Conservation (phyloP, 768 basidiomycete genomes). For the Sarcodon aspratus region DNA sequence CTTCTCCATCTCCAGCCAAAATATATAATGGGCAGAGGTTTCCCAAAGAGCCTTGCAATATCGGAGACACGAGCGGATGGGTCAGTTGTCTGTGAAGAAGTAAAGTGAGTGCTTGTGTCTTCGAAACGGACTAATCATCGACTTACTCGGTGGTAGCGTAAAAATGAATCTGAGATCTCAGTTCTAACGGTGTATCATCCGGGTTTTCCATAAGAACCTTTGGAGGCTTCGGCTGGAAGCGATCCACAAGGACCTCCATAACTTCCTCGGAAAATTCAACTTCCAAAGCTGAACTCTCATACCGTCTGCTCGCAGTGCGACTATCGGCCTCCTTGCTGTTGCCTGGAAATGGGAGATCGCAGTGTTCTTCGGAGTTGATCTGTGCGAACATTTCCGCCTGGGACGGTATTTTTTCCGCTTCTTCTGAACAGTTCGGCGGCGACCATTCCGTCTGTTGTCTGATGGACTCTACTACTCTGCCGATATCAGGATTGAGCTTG, state of each 20-base stretch:
- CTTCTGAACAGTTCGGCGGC: constrained; percentile 9
- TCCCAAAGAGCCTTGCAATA: constrained; percentile 60
- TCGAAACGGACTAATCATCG: background rate
- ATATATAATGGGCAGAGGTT: constrained; percentile 71
- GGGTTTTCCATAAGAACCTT: constrained; percentile 43
- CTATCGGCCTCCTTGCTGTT: no score
- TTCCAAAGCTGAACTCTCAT: background rate
- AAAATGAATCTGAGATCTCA: constrained; percentile 61
- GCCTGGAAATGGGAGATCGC: background rate
- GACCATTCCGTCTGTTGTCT: constrained; percentile 1
- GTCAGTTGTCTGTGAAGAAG: constrained; percentile 33
- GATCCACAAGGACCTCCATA: constrained; percentile 9
- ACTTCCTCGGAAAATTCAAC: constrained; percentile 3
- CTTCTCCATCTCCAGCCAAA: constrained; percentile 62
- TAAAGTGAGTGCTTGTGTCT: background rate
- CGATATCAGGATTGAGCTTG: constrained; percentile 25
- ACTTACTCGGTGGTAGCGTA: constrained; percentile 66
- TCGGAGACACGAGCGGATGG: constrained; percentile 65
- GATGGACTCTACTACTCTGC: constrained; percentile 12
- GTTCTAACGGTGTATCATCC: constrained; percentile 29
- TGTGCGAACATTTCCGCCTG: background rate
- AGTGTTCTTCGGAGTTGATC: background rate
- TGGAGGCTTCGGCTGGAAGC: constrained; percentile 44
- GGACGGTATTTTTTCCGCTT: constrained; percentile 8
- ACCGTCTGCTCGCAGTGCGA: no score